Conservation (phyloP, 2,329 filamentous ascomycete genomes). For the Chrysoporthe puriensis region DNA sequence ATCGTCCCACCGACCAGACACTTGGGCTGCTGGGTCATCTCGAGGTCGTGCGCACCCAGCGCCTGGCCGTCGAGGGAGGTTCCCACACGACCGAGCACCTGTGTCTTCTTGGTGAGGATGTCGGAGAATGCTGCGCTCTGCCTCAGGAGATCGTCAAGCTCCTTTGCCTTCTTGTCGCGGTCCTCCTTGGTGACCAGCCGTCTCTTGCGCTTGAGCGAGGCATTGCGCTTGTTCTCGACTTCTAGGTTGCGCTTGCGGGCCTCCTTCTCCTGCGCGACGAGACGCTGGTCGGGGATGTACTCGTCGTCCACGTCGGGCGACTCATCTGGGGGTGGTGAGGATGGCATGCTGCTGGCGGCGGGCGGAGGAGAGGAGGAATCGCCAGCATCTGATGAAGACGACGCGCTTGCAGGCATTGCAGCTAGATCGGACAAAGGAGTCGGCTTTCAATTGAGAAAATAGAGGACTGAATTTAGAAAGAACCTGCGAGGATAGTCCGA, state of each 20-base stretch:
- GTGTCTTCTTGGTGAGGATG: conserved; percentile 66
- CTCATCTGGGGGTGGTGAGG: conserved; percentile 41
- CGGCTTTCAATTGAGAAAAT: not conserved
- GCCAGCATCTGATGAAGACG: conserved; percentile 11
- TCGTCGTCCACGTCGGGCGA: conserved; percentile 33
- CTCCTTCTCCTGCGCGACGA: conserved; percentile 50
- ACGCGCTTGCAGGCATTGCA: conserved; percentile 18
- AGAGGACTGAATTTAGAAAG: not conserved
- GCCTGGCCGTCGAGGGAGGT: conserved; percentile 63
- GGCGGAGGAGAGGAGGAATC: not conserved
- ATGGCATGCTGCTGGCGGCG: conserved; percentile 40
- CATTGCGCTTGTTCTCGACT: conserved; percentile 48
- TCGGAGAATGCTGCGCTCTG: conserved; percentile 66
- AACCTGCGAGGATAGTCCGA: not conserved
- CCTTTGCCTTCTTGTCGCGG: conserved; percentile 59
- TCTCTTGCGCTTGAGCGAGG: conserved; percentile 50
- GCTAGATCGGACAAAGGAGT: not conserved
- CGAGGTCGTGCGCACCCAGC: conserved; percentile 67
- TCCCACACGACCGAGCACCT: conserved; percentile 64
- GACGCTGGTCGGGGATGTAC: conserved; percentile 32
- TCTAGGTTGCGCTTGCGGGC: conserved; percentile 52
- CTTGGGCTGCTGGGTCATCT: conserved; percentile 79
- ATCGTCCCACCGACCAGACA: conserved; percentile 86
- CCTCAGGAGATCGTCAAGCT: conserved; percentile 61
- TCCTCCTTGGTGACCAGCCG: conserved; percentile 55